phyloP scores from a whole-genome alignment of 768 basidiomycete genomes.

The Leccinellum rugosiceps region DNA sequence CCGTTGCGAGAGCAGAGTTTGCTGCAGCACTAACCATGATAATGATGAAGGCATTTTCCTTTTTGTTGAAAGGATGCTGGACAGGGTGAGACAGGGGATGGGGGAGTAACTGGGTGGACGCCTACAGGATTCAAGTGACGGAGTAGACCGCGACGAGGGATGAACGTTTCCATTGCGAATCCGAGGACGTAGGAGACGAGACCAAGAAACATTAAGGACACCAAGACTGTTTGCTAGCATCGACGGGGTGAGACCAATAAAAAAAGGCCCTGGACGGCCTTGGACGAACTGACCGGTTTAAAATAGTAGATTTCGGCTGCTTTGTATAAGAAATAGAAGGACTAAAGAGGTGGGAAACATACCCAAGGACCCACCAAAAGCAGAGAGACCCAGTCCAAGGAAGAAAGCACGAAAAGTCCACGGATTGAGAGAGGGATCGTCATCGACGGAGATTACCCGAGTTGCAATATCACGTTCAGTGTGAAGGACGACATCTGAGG shows the following conservation, averaged over 20 bases:
- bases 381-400: not conserved
- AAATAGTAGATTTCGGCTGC: conserved; percentile 60
- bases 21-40: conserved; percentile 57
- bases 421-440: not conserved
- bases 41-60: conserved; percentile 56
- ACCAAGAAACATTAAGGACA: conserved; percentile 54
- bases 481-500: conserved; percentile 27
- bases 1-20: conserved; percentile 51
- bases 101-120: not conserved
- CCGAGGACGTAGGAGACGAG: conserved; percentile 50
- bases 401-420: not conserved
- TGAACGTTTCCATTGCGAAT: conserved; percentile 40
- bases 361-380: not conserved
- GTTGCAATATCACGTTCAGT: conserved; percentile 47
- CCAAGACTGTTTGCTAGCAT: conserved; percentile 46
- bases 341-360: not conserved
- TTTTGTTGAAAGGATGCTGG: conserved; percentile 57
- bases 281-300: conserved; percentile 40
- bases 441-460: conserved; percentile 30
- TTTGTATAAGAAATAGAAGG: not conserved
- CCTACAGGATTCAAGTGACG: conserved; percentile 50
- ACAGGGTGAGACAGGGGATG: not conserved
- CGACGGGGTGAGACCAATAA: not conserved
- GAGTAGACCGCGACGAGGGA: conserved; percentile 44
- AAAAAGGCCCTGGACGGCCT: no score